Evolutionary conservation across 352 stramenopile genomes (phyloP).

Genomic region (Phytopythium ostracodes): DNA sequence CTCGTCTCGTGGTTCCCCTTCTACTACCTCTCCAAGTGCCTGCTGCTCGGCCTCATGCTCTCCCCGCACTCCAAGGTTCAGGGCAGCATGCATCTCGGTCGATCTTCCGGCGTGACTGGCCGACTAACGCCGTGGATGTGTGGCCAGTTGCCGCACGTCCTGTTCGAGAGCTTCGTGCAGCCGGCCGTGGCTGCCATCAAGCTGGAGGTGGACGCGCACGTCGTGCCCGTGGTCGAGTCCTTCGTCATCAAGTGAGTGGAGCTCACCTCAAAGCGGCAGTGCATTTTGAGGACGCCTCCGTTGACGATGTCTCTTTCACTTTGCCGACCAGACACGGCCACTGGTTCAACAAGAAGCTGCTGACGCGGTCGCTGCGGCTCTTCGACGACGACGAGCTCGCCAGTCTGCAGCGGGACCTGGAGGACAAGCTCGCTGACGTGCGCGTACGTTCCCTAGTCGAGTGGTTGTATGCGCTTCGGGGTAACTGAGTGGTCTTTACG

Average conservation of each 20-base stretch:
- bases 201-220: constrained; percentile 33
- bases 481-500: not conserved
- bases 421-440: constrained; percentile 44
- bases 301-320: not conserved
- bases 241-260: constrained; percentile 43
- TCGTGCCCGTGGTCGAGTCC: constrained; percentile 48
- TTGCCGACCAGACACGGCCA: constrained; percentile 38
- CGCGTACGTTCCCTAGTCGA: constrained; percentile 24
- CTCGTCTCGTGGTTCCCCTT: constrained; percentile 74
- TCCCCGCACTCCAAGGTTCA: constrained; percentile 53
- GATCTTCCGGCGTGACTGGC: no score
- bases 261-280: not conserved
- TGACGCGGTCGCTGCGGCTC: constrained; percentile 47
- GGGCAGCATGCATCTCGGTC: not conserved
- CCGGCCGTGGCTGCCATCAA: constrained; percentile 37
- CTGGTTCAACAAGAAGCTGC: constrained; percentile 60
- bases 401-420: constrained; percentile 43
- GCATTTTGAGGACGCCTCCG: no score
- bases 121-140: not conserved
- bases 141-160: constrained; percentile 45
- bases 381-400: constrained; percentile 39
- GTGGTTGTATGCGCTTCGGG: not conserved
- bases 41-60: constrained; percentile 48
- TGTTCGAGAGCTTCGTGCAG: constrained; percentile 64
- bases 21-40: constrained; percentile 75